Percentiles rank a stretch among this genome's conserved stretches.
Conservation (phyloP, 2,329 filamentous ascomycete genomes). For the Zymoseptoria crescenta region DNA sequence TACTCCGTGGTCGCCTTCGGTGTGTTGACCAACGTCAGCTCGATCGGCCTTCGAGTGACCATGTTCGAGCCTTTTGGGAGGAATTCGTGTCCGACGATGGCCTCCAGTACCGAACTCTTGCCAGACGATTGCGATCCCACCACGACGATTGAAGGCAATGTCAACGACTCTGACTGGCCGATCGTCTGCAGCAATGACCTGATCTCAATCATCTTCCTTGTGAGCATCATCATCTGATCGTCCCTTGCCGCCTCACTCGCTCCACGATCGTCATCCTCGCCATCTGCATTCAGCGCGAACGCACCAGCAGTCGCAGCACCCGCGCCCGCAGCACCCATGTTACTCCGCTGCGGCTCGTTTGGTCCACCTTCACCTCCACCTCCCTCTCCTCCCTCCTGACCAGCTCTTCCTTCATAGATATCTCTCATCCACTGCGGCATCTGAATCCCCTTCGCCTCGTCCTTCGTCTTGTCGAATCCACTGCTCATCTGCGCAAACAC, state of each 20-base stretch:
- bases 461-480: conserved; percentile 79
- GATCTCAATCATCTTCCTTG: conserved; percentile 99
- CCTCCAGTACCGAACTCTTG: conserved; percentile 93
- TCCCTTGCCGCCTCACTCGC: conserved; percentile 66
- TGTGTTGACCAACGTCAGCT: conserved; percentile 92
- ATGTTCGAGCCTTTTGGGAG: conserved; percentile 97
- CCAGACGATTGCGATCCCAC: conserved; percentile 97
- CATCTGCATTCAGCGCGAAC: conserved; percentile 66
- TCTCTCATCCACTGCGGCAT: conserved; percentile 70
- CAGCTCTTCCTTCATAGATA: conserved; percentile 36
- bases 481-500: conserved; percentile 70
- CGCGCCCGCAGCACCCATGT: conserved; percentile 51
- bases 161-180: conserved; percentile 81
- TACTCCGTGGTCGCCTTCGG: conserved; percentile 81
- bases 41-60: conserved; percentile 93
- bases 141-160: conserved; percentile 94
- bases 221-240: conserved; percentile 99
- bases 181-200: conserved; percentile 83
- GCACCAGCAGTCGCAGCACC: conserved; percentile 66
- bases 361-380: conserved; percentile 32
- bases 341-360: conserved; percentile 33
- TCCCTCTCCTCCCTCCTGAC: conserved; percentile 24
- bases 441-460: conserved; percentile 43
- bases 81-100: conserved; percentile 96
- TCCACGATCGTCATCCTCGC: conserved; percentile 54